Evolutionary conservation across 2,329 filamentous ascomycete genomes (phyloP), one percentile per base, ranked within the genome.

Genomic region (Sphaerulina vaccinii): DNA sequence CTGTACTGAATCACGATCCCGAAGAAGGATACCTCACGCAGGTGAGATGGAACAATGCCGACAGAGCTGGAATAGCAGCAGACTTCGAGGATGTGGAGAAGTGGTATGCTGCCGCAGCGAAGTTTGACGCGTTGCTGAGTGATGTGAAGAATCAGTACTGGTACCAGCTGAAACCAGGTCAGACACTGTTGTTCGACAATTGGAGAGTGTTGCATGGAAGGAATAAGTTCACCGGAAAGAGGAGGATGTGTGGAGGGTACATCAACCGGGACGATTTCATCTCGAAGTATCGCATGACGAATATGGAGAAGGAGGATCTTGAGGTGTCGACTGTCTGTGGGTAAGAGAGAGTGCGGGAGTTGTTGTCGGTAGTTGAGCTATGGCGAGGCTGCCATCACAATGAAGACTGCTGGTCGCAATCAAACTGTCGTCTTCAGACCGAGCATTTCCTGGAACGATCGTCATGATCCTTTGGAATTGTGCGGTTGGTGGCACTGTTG

Each of bases 131-230:
- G 19, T 81, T 96, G 22, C 65, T 97, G 49, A 83, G 76, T 62
- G 78, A 83, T 44, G 69, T 76, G 48, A 74, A 82, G 47, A 81
- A 83, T 58, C 82, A 93, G 68, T 91, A 87, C 65, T 87, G 87
- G 86, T 84, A 87, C 58, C 87, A 95, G 70, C 74, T 99, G 49
- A 73, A 80, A 63, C 92, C 93, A 0, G 93, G 93, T 2, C 83
- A 77, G 46, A 80, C 90, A 5, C 65, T 96, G 51, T 84, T 97
- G 40, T 96, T 99, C 69, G 89, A 99, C 68, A 97, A 99, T 66
- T 96, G 92, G 90, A 81, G 93, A 53, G 87, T 96, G 27, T 73
- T 97, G 61, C 93, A 99, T 70, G 93, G 92, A 1, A 79, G 93
- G 62, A 84, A 84, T 45, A 82, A 82, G 0, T 99, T 97, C 65